These are phyloP conservation scores for Nitzschia palea DNA, from an alignment of 108 stramenopile genomes.

Conservation along the genomic window DNA sequence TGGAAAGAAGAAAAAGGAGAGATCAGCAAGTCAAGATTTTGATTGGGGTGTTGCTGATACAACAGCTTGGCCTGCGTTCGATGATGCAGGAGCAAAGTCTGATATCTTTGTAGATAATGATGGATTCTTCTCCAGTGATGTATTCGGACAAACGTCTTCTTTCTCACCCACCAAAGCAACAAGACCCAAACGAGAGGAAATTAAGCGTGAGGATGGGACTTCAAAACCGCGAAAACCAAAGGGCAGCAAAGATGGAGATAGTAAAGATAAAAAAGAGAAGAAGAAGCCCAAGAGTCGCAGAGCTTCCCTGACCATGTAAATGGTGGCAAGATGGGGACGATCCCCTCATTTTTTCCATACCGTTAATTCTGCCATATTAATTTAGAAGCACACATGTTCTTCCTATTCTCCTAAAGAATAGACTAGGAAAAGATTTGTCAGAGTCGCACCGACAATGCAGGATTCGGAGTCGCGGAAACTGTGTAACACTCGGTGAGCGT, in stretches of 20 bases:
- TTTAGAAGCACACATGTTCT: background rate
- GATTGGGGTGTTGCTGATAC: slow-evolving; percentile 28
- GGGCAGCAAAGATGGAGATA: slow-evolving; percentile 9
- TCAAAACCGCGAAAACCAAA: slow-evolving; percentile 10
- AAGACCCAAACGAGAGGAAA: background rate
- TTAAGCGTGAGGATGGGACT: background rate
- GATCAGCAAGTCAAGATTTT: slow-evolving; percentile 13
- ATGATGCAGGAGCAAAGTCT: background rate
- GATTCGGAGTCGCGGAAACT: too few relatives aligned
- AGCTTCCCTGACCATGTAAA: slow-evolving; percentile 22
- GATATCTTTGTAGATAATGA: slow-evolving; percentile 30
- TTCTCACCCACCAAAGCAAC: background rate
- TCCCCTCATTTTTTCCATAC: background rate
- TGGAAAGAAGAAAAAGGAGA: slow-evolving; percentile 5
- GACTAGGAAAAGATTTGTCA: too few relatives aligned
- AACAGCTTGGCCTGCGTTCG: slow-evolving; percentile 32
- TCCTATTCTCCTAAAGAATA: too few relatives aligned
- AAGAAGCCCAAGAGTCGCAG: slow-evolving; percentile 19
- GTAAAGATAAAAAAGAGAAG: background rate
- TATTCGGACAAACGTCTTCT: slow-evolving; percentile 5
- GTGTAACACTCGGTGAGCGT: too few relatives aligned
- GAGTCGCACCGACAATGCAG: too few relatives aligned
- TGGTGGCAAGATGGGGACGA: background rate
- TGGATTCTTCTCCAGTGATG: slow-evolving; percentile 37
- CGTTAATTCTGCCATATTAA: background rate